A percentile compares a stretch with the other conserved stretches of the same genome.
Conservation (phyloP, 2,329 filamentous ascomycete species). For the Arthrobotrys megalospora region DNA sequence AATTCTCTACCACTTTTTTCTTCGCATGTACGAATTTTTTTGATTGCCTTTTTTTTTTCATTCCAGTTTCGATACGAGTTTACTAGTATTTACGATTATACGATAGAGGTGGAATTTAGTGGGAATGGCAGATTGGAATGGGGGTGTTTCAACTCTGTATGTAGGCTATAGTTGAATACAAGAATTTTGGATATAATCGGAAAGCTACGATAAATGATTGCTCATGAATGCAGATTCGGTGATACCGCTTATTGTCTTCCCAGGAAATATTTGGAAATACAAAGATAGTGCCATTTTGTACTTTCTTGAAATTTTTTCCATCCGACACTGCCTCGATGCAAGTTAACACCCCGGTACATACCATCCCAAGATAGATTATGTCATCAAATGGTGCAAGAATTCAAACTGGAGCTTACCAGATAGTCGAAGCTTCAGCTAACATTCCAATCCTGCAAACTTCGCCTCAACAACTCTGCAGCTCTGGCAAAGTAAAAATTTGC, state of each 20-base stretch:
- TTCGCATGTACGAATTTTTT: conserved; percentile 34
- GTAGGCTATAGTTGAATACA: conserved; percentile 16
- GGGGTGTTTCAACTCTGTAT: conserved; percentile 11
- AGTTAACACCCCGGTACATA: neutral
- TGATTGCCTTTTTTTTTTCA: conserved; percentile 18
- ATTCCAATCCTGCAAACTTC: neutral
- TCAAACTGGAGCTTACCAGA: neutral
- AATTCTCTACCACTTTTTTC: conserved; percentile 4
- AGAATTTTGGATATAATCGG: conserved; percentile 15
- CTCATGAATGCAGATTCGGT: conserved; percentile 7
- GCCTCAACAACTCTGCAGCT: neutral
- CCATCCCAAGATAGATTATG: conserved; percentile 17
- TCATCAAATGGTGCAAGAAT: conserved; percentile 28
- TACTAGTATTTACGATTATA: conserved; percentile 6
- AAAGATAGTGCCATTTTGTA: conserved; percentile 4
- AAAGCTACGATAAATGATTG: neutral
- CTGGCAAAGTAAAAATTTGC: neutral
- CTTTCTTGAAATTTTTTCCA: neutral
- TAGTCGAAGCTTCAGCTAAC: neutral
- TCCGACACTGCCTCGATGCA: neutral
- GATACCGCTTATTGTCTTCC: conserved; percentile 1
- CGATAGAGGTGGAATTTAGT: conserved; percentile 20
- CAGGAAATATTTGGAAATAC: neutral
- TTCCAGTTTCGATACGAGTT: neutral
- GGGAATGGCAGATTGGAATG: conserved; percentile 4